Conservation (phyloP, 2,329 filamentous ascomycete species). For the Sporothrix mexicana region DNA sequence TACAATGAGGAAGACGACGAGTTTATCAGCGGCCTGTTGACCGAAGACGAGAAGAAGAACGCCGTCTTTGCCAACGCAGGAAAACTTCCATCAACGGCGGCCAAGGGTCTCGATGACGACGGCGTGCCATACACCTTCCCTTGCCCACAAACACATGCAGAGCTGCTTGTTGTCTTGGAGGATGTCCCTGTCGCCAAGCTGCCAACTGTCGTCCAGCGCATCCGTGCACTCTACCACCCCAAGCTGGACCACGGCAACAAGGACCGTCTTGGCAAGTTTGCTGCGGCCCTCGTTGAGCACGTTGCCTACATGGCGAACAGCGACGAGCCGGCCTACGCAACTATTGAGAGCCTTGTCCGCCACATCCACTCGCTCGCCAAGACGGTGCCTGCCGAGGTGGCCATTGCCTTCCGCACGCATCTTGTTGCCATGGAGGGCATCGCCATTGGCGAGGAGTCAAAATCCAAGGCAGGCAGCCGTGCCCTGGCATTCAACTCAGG, state of each 20-base stretch:
- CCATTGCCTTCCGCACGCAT: constrained; percentile 76
- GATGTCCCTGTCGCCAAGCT: constrained; percentile 68
- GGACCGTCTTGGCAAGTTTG: constrained; percentile 73
- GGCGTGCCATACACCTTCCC: constrained; percentile 82
- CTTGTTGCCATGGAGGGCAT: constrained; percentile 60
- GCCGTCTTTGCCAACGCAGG: constrained; percentile 57
- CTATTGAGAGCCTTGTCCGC: constrained; percentile 74
- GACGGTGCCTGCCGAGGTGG: constrained; percentile 78
- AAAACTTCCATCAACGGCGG: constrained; percentile 18
- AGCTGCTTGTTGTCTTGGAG: constrained; percentile 71
- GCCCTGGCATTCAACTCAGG: constrained; percentile 64
- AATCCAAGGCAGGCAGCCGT: constrained; percentile 44
- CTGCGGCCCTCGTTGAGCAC: constrained; percentile 68
- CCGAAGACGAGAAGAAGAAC: constrained; percentile 61
- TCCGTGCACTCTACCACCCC: constrained; percentile 89
- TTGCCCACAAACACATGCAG: constrained; percentile 78
- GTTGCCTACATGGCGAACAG: constrained; percentile 57
- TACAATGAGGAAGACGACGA: constrained; percentile 65
- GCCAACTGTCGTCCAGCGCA: constrained; percentile 82
- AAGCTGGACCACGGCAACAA: constrained; percentile 87
- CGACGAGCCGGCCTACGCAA: constrained; percentile 36
- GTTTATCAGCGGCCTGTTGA: constrained; percentile 72
- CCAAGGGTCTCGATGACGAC: constrained; percentile 50
- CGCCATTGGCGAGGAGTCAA: constrained; percentile 1
- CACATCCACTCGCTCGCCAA: constrained; percentile 94